Base-by-base conservation (phyloP, 73 alveolate species). In the Paramecium primaurelia region DNA sequence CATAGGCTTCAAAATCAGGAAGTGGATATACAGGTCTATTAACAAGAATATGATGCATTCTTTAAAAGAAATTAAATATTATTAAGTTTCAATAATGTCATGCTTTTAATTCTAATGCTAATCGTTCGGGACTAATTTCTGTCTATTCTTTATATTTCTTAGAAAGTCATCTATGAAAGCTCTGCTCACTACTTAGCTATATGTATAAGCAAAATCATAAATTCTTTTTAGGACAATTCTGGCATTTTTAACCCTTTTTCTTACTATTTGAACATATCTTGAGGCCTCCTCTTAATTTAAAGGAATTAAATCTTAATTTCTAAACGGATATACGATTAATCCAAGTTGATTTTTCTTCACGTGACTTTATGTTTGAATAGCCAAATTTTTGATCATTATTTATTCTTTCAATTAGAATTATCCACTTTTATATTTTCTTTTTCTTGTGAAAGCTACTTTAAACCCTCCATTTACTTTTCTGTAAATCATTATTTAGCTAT, bases 21-120 rank as follows among this genome's bases (percentile, higher is more conserved):
- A 80, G 75, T 26, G 91, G 77, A 80, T 80, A 77, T 4, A 80
- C 75, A 20, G 91, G 91, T 49, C 58, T 80, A 14, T 22, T 45
- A 9, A 80, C 91, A n/a, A 77, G 91, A 38, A 80, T 80, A 28
- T 80, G 45, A 14, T 45, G 36, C 20, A 75, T 2, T 11, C 88
- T 75, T 18, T 32, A 5, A 28, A 64, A 7, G 1, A 32, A 4
- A 4, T 18, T 18, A 54, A 1, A 1, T 6, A 54, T 54, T 22
- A 3, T 54, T 54, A 10, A 16, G 28, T 68, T 42, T 68, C 84
- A 68, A 32, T 14, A 11, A 68, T 68, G 30, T 68, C 47, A 28
- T 68, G 40, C 11, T 68, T 68, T 68, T 8, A 6, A 32, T 32
- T 32, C 9, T 1, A 0, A 68, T 68, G 47, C 6, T 68, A 25